Base-by-base conservation (phyloP, 2,329 filamentous ascomycete species). In the Beauveria australis region DNA sequence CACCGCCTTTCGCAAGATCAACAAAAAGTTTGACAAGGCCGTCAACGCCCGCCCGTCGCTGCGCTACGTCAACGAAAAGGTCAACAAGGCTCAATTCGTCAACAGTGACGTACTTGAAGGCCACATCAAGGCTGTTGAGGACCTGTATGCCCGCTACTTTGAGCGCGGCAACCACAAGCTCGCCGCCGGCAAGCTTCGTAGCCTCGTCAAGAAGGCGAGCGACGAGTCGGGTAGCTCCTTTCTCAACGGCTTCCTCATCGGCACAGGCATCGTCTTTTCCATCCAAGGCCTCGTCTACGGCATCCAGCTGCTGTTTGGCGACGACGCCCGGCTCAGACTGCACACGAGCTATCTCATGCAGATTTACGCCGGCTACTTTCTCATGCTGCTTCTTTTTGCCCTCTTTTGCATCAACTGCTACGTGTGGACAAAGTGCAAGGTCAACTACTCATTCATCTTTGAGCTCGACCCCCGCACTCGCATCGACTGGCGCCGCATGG, bases 1-100 rank as follows among this genome's bases (percentile, higher is more conserved):
- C 53, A 96, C 91, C 0, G 94, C 92, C 0, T 97, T 97, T 70
- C 87, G 92, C 37, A 99, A 99, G 73, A 91, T 99, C 70, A 97
- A 96, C 75, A 99, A 99, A 74, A 99, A 99, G 74, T 97, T 95
- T 71, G 92, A 97, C 79, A 99, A 97, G 76, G 85, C 89, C 2
- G 85, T 92, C 61, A 85, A 92, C 67, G 88, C 91, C 46, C 83
- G 88, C 12, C 91, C 91, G 0, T 82, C 88, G 0, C 82, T 89
- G 69, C 84, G 88, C 30, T 97, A 93, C 73, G 89, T 97, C 83
- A 88, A 87, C 37, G 92, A 97, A 67, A 93, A 93, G 70, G 92
- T 99, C 67, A 93, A 91, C 76, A 87, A 88, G 64, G 84, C 92
- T 1, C 91, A 90, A 81, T 99, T 99, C 68, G 93, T 97, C 46